A percentile compares a stretch with the other conserved stretches of the same genome.
These are phyloP conservation scores for Phytophthora pisi DNA, from an alignment of 352 stramenopile genomes.

Conservation along the genomic window DNA sequence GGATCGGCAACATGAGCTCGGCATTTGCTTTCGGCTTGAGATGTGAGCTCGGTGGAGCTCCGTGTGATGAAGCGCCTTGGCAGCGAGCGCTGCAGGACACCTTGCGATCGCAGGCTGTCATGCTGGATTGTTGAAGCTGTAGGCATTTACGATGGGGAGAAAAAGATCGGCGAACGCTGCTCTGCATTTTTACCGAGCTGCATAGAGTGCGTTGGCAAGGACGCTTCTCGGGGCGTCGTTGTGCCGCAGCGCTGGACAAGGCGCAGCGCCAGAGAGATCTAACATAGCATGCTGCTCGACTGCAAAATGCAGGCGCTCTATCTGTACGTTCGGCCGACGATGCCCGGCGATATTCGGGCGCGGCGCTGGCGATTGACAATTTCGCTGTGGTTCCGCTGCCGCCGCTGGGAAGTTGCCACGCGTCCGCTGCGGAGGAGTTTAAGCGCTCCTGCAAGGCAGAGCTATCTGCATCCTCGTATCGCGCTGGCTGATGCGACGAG, in stretches of 20 bases:
- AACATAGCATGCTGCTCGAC: constrained; percentile 1
- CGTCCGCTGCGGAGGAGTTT: not conserved
- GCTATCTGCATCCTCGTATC: not conserved
- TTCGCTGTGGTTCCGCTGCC: not conserved
- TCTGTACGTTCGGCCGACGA: constrained; percentile 6
- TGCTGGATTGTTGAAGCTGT: constrained; percentile 22
- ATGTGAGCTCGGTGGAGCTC: not conserved
- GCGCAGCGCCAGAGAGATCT: not conserved
- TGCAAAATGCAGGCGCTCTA: constrained; percentile 6
- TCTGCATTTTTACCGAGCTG: constrained; percentile 25
- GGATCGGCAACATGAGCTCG: not conserved
- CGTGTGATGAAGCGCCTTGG: not conserved
- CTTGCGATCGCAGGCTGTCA: not conserved
- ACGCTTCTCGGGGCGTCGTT: constrained; percentile 12
- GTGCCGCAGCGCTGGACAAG: constrained; percentile 10
- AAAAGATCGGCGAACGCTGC: constrained; percentile 27
- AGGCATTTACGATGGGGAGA: constrained; percentile 13
- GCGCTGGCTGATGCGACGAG: not conserved
- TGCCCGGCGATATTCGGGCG: not conserved
- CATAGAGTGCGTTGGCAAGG: constrained; percentile 26
- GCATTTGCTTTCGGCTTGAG: not conserved
- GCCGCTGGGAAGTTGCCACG: not conserved
- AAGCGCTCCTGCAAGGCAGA: not conserved
- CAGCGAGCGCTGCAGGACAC: not conserved
- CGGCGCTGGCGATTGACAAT: constrained; percentile 8